A percentile compares a stretch with the other conserved stretches of the same genome.
phyloP scores from a whole-genome alignment of 1,284 basidiomycete genomes.

The Ustilago hordei region DNA sequence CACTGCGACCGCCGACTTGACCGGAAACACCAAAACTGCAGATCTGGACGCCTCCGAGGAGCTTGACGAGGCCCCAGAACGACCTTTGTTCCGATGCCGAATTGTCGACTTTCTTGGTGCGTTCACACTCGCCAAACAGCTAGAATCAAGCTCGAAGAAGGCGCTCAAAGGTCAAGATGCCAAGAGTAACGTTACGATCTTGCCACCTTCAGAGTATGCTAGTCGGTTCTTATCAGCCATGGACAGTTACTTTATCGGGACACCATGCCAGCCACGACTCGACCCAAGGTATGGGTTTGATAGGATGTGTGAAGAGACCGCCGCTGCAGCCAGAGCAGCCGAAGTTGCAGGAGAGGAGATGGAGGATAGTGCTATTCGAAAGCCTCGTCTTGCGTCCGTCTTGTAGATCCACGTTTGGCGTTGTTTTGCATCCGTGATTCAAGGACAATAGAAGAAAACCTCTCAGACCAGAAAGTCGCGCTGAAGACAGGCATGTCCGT shows the following conservation, averaged over 20 bases:
- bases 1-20: constrained; percentile 2
- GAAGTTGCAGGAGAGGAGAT: neutral
- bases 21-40: neutral
- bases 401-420: constrained; percentile 3
- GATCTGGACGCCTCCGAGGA: constrained; percentile 20
- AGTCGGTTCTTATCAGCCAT: constrained; percentile 54
- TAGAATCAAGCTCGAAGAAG: constrained; percentile 61
- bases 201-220: constrained; percentile 62
- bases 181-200: constrained; percentile 61
- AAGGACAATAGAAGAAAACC: neutral
- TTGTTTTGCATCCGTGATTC: neutral
- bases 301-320: constrained; percentile 29
- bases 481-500: neutral
- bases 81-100: constrained; percentile 49
- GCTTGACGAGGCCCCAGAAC: constrained; percentile 14
- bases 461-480: neutral
- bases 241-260: constrained; percentile 57
- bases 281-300: constrained; percentile 44
- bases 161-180: constrained; percentile 58
- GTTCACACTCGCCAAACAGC: constrained; percentile 61
- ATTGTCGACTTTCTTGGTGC: constrained; percentile 66
- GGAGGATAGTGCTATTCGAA: constrained; percentile 6
- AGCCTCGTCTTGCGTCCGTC: constrained; percentile 32
- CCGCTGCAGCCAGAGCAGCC: constrained; percentile 8
- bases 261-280: constrained; percentile 44